These are phyloP conservation scores for Helenozyma baotianmanensis DNA, from an alignment of 805 yeast species.

Conservation along the genomic window DNA sequence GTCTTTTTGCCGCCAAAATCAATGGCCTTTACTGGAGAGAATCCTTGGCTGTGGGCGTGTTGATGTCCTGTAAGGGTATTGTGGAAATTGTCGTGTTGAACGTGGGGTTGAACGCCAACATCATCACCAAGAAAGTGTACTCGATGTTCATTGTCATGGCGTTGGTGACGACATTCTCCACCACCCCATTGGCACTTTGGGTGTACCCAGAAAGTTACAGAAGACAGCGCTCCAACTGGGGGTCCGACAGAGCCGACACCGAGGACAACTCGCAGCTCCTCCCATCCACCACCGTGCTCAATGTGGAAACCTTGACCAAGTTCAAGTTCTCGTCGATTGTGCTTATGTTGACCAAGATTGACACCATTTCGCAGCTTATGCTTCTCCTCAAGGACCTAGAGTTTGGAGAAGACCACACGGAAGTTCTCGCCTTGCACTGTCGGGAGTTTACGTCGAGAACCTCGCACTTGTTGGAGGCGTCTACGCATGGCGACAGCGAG, in stretches of 20 bases:
- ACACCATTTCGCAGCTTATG: slow-evolving; percentile 31
- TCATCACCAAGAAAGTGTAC: slow-evolving; percentile 58
- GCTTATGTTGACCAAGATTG: slow-evolving; percentile 26
- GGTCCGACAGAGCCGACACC: slow-evolving; percentile 15
- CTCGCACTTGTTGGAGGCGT: slow-evolving; percentile 64
- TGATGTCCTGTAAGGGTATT: slow-evolving; percentile 87
- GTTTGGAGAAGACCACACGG: slow-evolving; percentile 15
- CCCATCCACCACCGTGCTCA: slow-evolving; percentile 6
- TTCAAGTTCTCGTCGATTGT: slow-evolving; percentile 23
- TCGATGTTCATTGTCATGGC: slow-evolving; percentile 87
- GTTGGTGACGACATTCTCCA: slow-evolving; percentile 67
- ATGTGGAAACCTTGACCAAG: slow-evolving; percentile 15
- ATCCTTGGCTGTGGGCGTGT: slow-evolving; percentile 67
- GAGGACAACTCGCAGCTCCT: slow-evolving; percentile 6
- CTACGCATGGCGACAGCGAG: slow-evolving; percentile 29
- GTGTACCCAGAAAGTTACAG: slow-evolving; percentile 62
- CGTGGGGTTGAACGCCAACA: slow-evolving; percentile 68
- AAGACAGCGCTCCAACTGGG: slow-evolving; percentile 39
- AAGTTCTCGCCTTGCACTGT: slow-evolving; percentile 50
- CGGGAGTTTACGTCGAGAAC: slow-evolving; percentile 63
- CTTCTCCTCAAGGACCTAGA: slow-evolving; percentile 25
- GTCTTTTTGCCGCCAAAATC: slow-evolving; percentile 56
- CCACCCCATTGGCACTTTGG: slow-evolving; percentile 67
- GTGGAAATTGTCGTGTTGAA: slow-evolving; percentile 78
- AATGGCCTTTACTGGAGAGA: slow-evolving; percentile 70